phyloP scores from a whole-genome alignment of 2,329 filamentous ascomycete species.

The Tolypocladium endophyticum region DNA sequence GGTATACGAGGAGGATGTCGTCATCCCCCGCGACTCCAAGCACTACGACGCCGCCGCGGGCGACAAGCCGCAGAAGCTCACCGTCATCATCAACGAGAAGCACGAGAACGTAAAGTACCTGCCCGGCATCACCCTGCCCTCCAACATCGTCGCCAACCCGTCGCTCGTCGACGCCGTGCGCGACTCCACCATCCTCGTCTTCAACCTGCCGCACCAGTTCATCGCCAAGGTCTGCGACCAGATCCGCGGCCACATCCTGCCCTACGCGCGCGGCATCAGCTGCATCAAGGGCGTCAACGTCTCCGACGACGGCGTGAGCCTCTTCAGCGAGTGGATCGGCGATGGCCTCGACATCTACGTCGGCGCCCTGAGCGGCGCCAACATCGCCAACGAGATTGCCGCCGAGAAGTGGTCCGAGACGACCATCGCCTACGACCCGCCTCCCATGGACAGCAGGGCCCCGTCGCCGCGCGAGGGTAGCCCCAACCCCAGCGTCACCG shows the following conservation, averaged over 20 bases:
- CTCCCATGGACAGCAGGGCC: slow-evolving; percentile 71
- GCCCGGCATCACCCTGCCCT: slow-evolving; percentile 71
- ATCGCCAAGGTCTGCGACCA: slow-evolving; percentile 78
- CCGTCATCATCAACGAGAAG: slow-evolving; percentile 75
- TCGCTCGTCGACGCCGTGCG: slow-evolving; percentile 70
- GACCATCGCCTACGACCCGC: slow-evolving; percentile 91
- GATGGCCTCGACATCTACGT: slow-evolving; percentile 90
- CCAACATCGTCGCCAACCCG: slow-evolving; percentile 77
- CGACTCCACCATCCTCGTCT: slow-evolving; percentile 80
- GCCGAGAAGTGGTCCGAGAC: slow-evolving; percentile 96
- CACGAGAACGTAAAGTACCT: slow-evolving; percentile 99
- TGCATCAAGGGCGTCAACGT: slow-evolving; percentile 99
- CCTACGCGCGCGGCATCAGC: slow-evolving; percentile 85
- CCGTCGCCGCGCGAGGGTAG: slow-evolving; percentile 42
- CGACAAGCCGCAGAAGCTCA: slow-evolving; percentile 73
- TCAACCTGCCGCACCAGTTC: slow-evolving; percentile 96
- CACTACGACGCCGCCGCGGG: slow-evolving; percentile 57
- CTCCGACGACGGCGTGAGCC: slow-evolving; percentile 68
- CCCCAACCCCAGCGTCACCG: slow-evolving; percentile 36
- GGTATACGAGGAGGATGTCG: slow-evolving; percentile 91
- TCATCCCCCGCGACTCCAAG: slow-evolving; percentile 58
- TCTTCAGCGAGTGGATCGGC: slow-evolving; percentile 94
- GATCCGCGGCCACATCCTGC: slow-evolving; percentile 78
- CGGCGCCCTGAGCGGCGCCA: slow-evolving; percentile 88
- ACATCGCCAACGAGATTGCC: slow-evolving; percentile 92